These are phyloP conservation scores for Trichosporon asahii DNA, from an alignment of 1,284 basidiomycete genomes.

Conservation along the genomic window DNA sequence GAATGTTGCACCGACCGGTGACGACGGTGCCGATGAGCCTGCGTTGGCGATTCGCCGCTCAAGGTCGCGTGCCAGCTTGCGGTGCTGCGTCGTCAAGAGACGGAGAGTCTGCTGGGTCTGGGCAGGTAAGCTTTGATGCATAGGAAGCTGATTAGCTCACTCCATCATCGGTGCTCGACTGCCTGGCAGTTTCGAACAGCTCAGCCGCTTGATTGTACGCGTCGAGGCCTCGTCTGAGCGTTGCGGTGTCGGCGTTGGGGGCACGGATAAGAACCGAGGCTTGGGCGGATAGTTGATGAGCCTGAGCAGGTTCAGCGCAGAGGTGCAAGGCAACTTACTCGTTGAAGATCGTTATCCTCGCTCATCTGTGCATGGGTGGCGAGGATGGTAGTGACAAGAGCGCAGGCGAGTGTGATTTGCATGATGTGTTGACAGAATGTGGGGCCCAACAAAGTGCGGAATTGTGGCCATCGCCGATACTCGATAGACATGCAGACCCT, in stretches of 20 bases:
- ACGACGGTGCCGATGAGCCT: neutral
- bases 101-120: slow-evolving; percentile 33
- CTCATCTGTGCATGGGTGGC: slow-evolving; percentile 20
- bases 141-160: slow-evolving; percentile 14
- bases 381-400: neutral
- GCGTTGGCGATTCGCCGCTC: slow-evolving; percentile 36
- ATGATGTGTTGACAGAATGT: slow-evolving; percentile 2
- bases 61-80: slow-evolving; percentile 43
- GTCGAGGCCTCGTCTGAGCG: slow-evolving; percentile 32
- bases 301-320: slow-evolving; percentile 28
- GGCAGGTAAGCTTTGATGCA: neutral
- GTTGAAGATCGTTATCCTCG: slow-evolving; percentile 25
- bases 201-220: slow-evolving; percentile 42
- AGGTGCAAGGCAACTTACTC: slow-evolving; percentile 14
- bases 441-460: slow-evolving; percentile 8
- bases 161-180: slow-evolving; percentile 18
- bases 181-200: slow-evolving; percentile 35
- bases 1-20: neutral
- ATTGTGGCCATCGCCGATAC: slow-evolving; percentile 1
- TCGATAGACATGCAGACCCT: neutral
- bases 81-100: slow-evolving; percentile 45
- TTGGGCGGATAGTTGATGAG: slow-evolving; percentile 45
- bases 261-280: slow-evolving; percentile 34
- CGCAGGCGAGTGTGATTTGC: neutral
- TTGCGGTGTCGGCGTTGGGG: slow-evolving; percentile 19